Evolutionary conservation across 768 basidiomycete species (phyloP), one percentile per base, ranked within the genome.

Genomic region (Fistulinella prunicolor): DNA sequence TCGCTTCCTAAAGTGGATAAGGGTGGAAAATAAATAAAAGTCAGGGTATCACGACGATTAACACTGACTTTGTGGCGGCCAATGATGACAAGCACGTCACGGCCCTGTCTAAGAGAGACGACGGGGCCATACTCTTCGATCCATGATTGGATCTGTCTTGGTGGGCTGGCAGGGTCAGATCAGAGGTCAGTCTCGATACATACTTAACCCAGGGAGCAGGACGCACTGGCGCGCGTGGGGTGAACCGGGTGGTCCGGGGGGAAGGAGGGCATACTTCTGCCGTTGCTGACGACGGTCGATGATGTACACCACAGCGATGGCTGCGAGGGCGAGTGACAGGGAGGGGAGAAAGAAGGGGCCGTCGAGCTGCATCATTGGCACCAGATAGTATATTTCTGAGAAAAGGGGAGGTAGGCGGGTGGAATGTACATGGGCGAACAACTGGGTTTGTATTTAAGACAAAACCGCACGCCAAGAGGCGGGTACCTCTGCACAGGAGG

Each of bases 1-100:
- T 69, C 0, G 81, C 80, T 38, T 61, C 64, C 62, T 64, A 3
- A n/a, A 13, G 17, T n/a, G n/a, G n/a, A n/a, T n/a, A 9, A n/a
- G n/a, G n/a, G n/a, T n/a, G n/a, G n/a, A n/a, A n/a, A n/a, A n/a
- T n/a, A n/a, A n/a, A n/a, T n/a, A n/a, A n/a, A n/a, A n/a, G n/a
- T n/a, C n/a, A n/a, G n/a, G n/a, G n/a, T n/a, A n/a, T n/a, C n/a
- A n/a, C n/a, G n/a, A n/a, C n/a, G 26, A n/a, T n/a, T n/a, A n/a
- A n/a, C n/a, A 28, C 47, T 7, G 6, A 50, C 56, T 16, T 66
- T 21, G n/a, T 62, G 60, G 37, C 62, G 50, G 3, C 56, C 59
- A 6, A 61, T 21, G 20, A 64, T 61, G 39, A 66, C 62, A 10
- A 61, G 54, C n/a, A 64, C 52, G 19, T 66, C 52, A 5, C 26